Base-by-base conservation (phyloP, 73 alveolate species). In the Durusdinium trenchii region DNA sequence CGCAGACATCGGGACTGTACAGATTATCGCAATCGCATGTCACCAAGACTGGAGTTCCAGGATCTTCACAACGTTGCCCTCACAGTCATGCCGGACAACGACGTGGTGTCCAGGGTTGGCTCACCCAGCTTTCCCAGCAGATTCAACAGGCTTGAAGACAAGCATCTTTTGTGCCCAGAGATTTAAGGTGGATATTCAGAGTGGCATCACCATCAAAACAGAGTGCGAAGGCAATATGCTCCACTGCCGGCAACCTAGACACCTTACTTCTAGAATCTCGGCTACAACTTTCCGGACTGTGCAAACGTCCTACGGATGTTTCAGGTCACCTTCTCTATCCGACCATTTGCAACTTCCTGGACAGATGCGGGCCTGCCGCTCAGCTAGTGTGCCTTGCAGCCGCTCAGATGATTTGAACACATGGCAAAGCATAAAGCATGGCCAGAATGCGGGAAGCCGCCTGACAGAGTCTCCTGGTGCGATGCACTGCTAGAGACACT, bases 11-110 rank as follows among this genome's bases (percentile, higher is more conserved):
- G n/a, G n/a, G n/a, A n/a, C n/a, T n/a, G n/a, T n/a, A n/a, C n/a
- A n/a, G n/a, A n/a, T n/a, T n/a, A n/a, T n/a, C n/a, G n/a, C n/a
- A n/a, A n/a, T n/a, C 64, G 20, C 64, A 20, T 9, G 28, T 54
- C 64, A 9, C 20, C 64, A 54, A 54, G 20, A 9, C 28, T 9
- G 28, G 64, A 20, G 64, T 9, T 9, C 28, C 35, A 89, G 96
- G 96, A 89, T 51, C 96, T 89, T 5, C 96, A 69, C 46, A 40
- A 62, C 26, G 78, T 42, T 69, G 62, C 96, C 40, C 96, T 89
- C 30, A 89, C 96, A 30, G 12, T 89, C 51, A 89, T 89, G 96
- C 96, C 96, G 40, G 96, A 89, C 84, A 89, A 89, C 40, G 96
- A 89, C 69, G 32, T 89, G 48, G 96, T 89, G 71, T 89, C 96